Evolutionary conservation across 192 early-diverging fungal genomes (phyloP), one percentile per base, ranked within the genome.

Genomic region (Coemansia sp.): DNA sequence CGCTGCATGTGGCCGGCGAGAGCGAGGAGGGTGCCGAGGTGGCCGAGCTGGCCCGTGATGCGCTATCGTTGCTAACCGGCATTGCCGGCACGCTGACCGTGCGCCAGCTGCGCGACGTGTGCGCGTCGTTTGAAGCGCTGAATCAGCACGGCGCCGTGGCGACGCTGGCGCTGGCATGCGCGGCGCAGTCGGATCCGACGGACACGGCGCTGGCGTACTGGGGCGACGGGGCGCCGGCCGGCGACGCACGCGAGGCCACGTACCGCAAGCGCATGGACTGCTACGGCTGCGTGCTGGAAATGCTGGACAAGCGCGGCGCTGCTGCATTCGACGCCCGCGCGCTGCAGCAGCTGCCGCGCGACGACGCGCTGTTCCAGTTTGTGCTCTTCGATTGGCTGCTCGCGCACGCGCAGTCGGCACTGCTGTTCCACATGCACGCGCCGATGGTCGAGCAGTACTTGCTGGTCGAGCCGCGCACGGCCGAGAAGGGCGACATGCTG

Each of bases 311-410:
- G 27, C 58, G 64, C 42, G 31, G 62, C 2, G 33, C 23, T 18
- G 11, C 47, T 1, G 49, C 31, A 10, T 24, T 65, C 5, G 67
- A 60, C n/a, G 50, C 35, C 4, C 32, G 47, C 11, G 45, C 23
- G 12, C 53, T 77, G 5, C n/a, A 52, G 12, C 24, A 77, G 29
- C 75, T 89, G 50, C 65, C 71, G 4, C 67, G 64, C 35, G 68
- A 80, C 28, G 89, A 91, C 51, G 63, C 62, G 1, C 64, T 84
- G 32, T 91, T 91, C 80, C 87, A 89, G 35, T 81, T 83, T 53
- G 61, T 60, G n/a, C 71, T 89, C 5, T 90, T 84, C 53, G 81
- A 87, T 28, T 88, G 84, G 87, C 66, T 90, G 30, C 61, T 91
- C 46, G 72, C 63, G 2, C 67, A 76, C 32, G 71, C 56, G 27